Base-by-base conservation (phyloP, 2,329 filamentous ascomycete species). In the Fusarium compactum region DNA sequence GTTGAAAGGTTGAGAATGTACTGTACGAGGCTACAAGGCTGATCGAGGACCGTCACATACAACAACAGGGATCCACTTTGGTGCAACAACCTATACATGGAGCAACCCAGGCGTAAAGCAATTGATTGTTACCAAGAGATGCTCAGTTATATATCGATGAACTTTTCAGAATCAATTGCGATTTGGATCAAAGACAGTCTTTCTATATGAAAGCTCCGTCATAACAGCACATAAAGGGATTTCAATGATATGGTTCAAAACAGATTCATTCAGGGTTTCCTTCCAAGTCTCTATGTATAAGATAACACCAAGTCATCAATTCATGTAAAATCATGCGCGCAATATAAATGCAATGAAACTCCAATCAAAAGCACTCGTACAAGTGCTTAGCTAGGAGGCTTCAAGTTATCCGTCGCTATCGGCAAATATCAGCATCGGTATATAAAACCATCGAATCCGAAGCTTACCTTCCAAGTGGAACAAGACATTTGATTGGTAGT, bases 401-500 rank as follows among this genome's bases (percentile, higher is more conserved):
- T 92, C 44, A 97, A 82, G 72, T 92, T 94, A 70, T 95, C 92
- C 75, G 94, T 97, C 41, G 92, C 93, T 97, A 71, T 20, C 45
- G 47, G 70, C 48, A 61, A 58, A 44, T 32, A 57, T 59, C 57
- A 18, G 34, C 41, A 52, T 24, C 34, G 20, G 11, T 14, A 22
- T 22, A 12, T 16, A 34, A 30, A 5, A 25, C 20, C 9, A 27
- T 34, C 5, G 3, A 32, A 7, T 12, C 20, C 20, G 34, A 18
- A 27, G 53, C 79, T 72, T 85, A 97, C 96, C 96, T 90, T 98
- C 96, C 8, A 99, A 86, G 76, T 99, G 96, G 80, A 99, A 98
- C 8, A 98, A 84, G 16, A 98, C 95, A 76, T 98, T 99, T 14
- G 94, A 97, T 80, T 98, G 95, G 80, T 99, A 99, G 82, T 98